Evolutionary conservation across 2,329 filamentous ascomycete genomes (phyloP).

Genomic region (Lecanosticta acicola): DNA sequence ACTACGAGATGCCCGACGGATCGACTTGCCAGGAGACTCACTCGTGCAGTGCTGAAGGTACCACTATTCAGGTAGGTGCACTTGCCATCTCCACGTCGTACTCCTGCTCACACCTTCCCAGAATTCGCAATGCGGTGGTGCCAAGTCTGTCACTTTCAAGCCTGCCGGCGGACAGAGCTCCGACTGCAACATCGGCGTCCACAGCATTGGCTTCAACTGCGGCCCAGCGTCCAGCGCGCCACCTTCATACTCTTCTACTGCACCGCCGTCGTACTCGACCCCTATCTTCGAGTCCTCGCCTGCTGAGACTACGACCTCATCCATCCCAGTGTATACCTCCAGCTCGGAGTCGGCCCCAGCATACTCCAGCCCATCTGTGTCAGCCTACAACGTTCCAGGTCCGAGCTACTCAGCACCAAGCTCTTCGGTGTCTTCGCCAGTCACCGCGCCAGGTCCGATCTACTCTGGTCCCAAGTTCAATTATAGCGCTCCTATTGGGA

Average conservation of each 20-base stretch:
- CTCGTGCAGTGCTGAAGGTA: constrained; percentile 61
- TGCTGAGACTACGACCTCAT: constrained; percentile 7
- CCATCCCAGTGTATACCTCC: constrained; percentile 5
- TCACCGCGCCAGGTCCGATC: neutral
- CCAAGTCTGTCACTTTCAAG: constrained; percentile 69
- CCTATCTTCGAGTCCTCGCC: constrained; percentile 19
- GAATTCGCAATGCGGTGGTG: constrained; percentile 91
- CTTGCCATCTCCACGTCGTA: too few species aligned
- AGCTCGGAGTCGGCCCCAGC: constrained; percentile 14
- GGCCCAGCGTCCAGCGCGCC: constrained; percentile 30
- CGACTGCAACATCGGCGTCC: constrained; percentile 64
- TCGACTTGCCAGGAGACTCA: constrained; percentile 73
- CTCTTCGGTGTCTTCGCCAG: constrained; percentile 11
- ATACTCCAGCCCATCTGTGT: constrained; percentile 5
- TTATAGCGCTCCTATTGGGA: neutral
- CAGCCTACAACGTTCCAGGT: constrained; percentile 6
- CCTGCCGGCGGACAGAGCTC: constrained; percentile 33
- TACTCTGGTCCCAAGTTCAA: neutral
- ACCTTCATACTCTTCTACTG: constrained; percentile 29
- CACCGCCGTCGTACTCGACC: constrained; percentile 18
- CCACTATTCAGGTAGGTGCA: too few species aligned
- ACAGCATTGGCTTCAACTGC: constrained; percentile 73
- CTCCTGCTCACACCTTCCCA: too few species aligned
- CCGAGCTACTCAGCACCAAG: constrained; percentile 10
- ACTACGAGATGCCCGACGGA: constrained; percentile 81